phyloP scores from a whole-genome alignment of 805 yeast species.

The Nadsonia fulvescens region DNA sequence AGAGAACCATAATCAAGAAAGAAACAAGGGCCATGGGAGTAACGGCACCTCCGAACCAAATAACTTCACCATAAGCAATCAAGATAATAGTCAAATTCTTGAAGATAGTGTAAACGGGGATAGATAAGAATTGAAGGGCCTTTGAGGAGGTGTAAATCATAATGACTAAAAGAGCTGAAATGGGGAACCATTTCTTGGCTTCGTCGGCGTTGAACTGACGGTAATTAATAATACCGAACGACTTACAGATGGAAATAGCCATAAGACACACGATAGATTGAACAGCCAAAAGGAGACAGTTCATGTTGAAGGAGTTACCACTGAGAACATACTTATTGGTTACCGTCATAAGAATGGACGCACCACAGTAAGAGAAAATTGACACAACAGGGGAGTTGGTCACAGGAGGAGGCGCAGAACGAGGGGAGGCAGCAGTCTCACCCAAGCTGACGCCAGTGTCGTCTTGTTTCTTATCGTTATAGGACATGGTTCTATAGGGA shows the following conservation, averaged over 20 bases:
- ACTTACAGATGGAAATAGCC: slow-evolving; percentile 56
- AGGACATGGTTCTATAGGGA: too few relatives aligned
- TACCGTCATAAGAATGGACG: slow-evolving; percentile 93
- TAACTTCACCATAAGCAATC: slow-evolving; percentile 94
- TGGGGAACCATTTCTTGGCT: slow-evolving; percentile 89
- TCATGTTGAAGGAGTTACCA: slow-evolving; percentile 62
- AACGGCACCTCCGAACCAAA: slow-evolving; percentile 91
- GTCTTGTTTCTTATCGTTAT: too few relatives aligned
- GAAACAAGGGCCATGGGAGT: slow-evolving; percentile 80
- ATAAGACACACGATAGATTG: slow-evolving; percentile 73
- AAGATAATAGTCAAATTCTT: slow-evolving; percentile 91
- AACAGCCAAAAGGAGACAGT: slow-evolving; percentile 74
- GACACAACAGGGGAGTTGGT: slow-evolving; percentile 21
- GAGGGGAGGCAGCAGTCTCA: too few relatives aligned
- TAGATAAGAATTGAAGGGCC: slow-evolving; percentile 77
- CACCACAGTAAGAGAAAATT: slow-evolving; percentile 49
- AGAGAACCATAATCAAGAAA: slow-evolving; percentile 79
- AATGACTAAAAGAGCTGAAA: slow-evolving; percentile 68
- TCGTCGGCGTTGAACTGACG: slow-evolving; percentile 73
- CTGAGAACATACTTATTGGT: slow-evolving; percentile 89
- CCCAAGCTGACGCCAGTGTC: too few relatives aligned
- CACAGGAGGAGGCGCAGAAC: too few relatives aligned
- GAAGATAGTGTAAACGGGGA: slow-evolving; percentile 95
- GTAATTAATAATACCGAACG: slow-evolving; percentile 62
- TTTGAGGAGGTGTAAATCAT: slow-evolving; percentile 96